Evolutionary conservation across 78 protist species (phyloP).

Genomic region (Dictyostelium capitatum): DNA sequence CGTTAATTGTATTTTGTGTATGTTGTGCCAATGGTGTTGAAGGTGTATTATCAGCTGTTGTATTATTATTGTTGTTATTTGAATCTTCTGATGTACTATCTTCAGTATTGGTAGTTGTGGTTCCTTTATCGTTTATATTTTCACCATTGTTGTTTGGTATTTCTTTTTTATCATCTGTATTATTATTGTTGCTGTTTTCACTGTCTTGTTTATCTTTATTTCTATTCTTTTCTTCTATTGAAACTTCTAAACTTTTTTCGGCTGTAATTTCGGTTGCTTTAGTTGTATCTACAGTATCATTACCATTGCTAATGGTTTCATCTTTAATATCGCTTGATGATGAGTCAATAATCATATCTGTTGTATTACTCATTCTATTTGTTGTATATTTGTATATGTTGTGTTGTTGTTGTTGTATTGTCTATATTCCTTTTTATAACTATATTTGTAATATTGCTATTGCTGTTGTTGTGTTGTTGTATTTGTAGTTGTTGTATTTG

Average conservation of each 20-base stretch:
- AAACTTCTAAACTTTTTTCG: constrained; percentile 15
- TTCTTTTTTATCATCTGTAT: constrained; percentile 13
- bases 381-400: neutral
- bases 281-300: constrained; percentile 29
- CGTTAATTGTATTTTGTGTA: neutral
- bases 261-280: constrained; percentile 28
- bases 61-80: neutral
- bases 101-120: neutral
- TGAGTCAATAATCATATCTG: constrained; percentile 6
- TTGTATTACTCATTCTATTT: neutral
- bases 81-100: constrained; percentile 3
- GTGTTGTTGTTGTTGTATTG: neutral
- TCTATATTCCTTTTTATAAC: neutral
- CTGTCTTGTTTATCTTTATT: neutral
- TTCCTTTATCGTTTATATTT: neutral
- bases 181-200: neutral
- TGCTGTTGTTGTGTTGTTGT: too few relatives aligned
- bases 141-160: neutral
- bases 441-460: neutral
- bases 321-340: constrained; percentile 26
- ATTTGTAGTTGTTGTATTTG: too few relatives aligned
- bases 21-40: constrained; percentile 50
- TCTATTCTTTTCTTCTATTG: constrained; percentile 7
- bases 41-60: constrained; percentile 25
- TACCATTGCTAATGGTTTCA: neutral